These are phyloP conservation scores for Puccinia novopanici DNA, from an alignment of 1,284 basidiomycete genomes.

Conservation along the genomic window DNA sequence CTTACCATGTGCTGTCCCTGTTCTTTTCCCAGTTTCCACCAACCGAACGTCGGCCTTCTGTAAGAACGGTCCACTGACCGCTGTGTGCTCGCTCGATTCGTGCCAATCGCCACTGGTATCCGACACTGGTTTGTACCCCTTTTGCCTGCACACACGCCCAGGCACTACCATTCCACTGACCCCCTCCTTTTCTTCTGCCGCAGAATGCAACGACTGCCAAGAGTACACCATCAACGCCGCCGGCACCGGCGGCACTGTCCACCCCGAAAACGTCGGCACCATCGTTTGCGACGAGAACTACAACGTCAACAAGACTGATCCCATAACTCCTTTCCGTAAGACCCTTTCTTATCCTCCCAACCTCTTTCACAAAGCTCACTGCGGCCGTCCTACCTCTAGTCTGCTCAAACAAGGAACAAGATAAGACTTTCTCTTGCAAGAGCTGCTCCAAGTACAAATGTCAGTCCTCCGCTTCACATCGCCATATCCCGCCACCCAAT, in stretches of 20 bases:
- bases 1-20: not conserved
- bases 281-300: not conserved
- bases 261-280: not conserved
- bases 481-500: too few species aligned
- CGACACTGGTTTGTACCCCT: too few species aligned
- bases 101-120: not conserved
- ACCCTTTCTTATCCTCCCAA: not conserved
- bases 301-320: not conserved
- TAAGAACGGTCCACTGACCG: not conserved
- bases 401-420: not conserved
- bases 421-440: not conserved
- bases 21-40: not conserved
- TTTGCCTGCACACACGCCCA: too few species aligned
- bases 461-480: slow-evolving; percentile 1
- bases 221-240: not conserved
- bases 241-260: not conserved
- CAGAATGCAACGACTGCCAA: not conserved
- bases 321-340: not conserved
- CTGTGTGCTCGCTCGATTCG: not conserved
- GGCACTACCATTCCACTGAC: not conserved
- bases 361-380: not conserved
- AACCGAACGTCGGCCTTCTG: not conserved
- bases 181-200: not conserved
- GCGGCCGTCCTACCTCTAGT: not conserved
- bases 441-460: not conserved